Evolutionary conservation across 2,329 filamentous ascomycete species (phyloP).

Genomic region (Aspergillus tanneri): DNA sequence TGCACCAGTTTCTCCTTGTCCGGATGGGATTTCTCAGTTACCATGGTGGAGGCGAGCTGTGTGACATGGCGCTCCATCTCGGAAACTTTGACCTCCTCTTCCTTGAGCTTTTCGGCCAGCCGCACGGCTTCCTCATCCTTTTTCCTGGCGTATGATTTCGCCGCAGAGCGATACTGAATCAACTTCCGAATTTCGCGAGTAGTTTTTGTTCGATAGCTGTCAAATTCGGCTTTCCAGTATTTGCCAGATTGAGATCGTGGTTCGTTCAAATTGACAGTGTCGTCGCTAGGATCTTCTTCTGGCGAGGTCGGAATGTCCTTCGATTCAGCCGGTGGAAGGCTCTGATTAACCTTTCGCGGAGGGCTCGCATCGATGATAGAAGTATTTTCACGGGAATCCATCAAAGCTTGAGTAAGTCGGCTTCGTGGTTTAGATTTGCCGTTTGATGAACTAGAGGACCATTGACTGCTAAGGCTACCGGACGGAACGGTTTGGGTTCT

Average conservation of each 20-base stretch:
- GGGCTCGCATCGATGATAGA: conserved; percentile 25
- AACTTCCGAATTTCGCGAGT: conserved; percentile 61
- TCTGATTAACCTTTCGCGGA: conserved; percentile 13
- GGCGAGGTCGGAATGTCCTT: conserved; percentile 21
- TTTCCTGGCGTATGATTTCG: conserved; percentile 59
- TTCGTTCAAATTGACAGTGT: conserved; percentile 54
- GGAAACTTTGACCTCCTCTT: conserved; percentile 48
- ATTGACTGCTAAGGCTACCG: conserved; percentile 50
- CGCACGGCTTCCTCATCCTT: conserved; percentile 58
- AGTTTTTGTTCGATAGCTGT: conserved; percentile 58
- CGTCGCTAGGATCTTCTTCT: conserved; percentile 40
- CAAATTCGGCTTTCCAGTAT: conserved; percentile 63
- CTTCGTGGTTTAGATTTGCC: conserved; percentile 37
- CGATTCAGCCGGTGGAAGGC: conserved; percentile 14
- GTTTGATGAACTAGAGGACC: conserved; percentile 36
- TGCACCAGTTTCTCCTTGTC: conserved; percentile 44
- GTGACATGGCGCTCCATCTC: conserved; percentile 47
- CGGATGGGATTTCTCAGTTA: conserved; percentile 28
- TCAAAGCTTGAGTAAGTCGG: conserved; percentile 42
- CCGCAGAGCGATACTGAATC: conserved; percentile 58
- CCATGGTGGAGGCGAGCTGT: conserved; percentile 43
- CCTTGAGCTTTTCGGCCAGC: conserved; percentile 52
- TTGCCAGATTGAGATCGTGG: conserved; percentile 59
- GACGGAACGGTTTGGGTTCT: conserved; percentile 48
- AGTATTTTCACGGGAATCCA: conserved; percentile 41